Conservation (phyloP, 768 basidiomycete species). For the Rhodotorula sphaerocarpa region DNA sequence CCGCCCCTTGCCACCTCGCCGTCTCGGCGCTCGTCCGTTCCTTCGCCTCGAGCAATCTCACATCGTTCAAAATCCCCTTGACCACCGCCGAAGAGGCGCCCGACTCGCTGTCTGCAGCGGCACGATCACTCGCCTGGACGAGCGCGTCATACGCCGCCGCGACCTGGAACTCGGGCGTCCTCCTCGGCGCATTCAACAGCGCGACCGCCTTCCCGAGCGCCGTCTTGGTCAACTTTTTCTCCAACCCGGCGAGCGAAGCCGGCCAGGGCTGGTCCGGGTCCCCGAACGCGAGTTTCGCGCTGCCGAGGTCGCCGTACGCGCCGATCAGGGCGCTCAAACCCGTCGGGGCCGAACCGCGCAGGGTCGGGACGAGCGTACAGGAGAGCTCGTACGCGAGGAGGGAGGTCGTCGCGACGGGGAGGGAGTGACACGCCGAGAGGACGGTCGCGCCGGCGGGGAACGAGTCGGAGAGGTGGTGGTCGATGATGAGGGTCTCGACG, state of each 20-base stretch:
- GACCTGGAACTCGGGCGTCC: constrained; percentile 45
- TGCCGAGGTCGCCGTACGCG: constrained; percentile 48
- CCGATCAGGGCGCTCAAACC: constrained; percentile 48
- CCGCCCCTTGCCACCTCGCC: constrained; percentile 36
- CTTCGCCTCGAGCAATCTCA: constrained; percentile 12
- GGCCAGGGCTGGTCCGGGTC: constrained; percentile 39
- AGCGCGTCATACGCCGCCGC: constrained; percentile 45
- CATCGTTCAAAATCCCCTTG: constrained; percentile 12
- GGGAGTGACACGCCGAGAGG: constrained; percentile 46
- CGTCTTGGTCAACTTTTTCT: constrained; percentile 44
- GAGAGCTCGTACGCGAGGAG: constrained; percentile 48
- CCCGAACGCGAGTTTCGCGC: constrained; percentile 39
- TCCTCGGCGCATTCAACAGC: constrained; percentile 47
- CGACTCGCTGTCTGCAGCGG: too few relatives aligned
- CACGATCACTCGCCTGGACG: constrained; percentile 6
- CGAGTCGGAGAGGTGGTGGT: constrained; percentile 49
- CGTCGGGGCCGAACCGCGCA: constrained; percentile 37
- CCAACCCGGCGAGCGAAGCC: constrained; percentile 39
- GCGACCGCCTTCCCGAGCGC: constrained; percentile 44
- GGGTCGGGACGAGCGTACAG: constrained; percentile 42
- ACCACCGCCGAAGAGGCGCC: constrained; percentile 29
- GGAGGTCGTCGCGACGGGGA: constrained; percentile 49
- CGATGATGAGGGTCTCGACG: constrained; percentile 45
- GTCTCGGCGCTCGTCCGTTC: constrained; percentile 25
- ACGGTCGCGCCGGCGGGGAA: constrained; percentile 46